Conservation (phyloP, 1,284 basidiomycete species). For the Fomitopsis schrenkii region DNA sequence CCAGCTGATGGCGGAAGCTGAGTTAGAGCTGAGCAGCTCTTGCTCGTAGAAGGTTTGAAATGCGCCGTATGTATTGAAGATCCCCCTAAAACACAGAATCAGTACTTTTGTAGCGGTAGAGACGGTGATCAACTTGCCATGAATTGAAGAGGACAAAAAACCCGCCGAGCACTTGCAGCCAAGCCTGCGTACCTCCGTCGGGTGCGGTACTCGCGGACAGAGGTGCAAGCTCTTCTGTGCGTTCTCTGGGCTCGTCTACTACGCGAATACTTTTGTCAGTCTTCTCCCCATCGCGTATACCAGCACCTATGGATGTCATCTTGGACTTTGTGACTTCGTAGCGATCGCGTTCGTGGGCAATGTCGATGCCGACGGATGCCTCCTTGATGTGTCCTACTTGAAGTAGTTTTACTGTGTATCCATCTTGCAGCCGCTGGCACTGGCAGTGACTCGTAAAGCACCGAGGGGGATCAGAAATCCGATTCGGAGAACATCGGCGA, state of each 20-base stretch:
- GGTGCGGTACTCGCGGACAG: background rate
- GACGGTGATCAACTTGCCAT: constrained; percentile 5
- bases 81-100: constrained; percentile 9
- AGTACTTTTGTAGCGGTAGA: background rate
- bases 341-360: no score
- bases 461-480: background rate
- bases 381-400: no score
- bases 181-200: constrained; percentile 14
- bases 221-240: no score
- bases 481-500: background rate
- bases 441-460: background rate
- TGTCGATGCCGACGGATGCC: no score
- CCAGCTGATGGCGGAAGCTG: constrained; percentile 18
- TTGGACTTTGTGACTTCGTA: no score
- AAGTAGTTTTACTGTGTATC: no score
- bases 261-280: no score
- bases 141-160: constrained; percentile 18
- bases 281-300: no score
- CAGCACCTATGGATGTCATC: no score
- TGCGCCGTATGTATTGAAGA: constrained; percentile 19
- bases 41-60: constrained; percentile 16
- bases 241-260: no score
- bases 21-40: constrained; percentile 5
- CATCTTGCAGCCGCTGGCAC: background rate
- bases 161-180: constrained; percentile 15